Percentiles rank a stretch among this genome's conserved stretches.
Evolutionary conservation across 768 basidiomycete genomes (phyloP).

Genomic region (Boletus speciosus): DNA sequence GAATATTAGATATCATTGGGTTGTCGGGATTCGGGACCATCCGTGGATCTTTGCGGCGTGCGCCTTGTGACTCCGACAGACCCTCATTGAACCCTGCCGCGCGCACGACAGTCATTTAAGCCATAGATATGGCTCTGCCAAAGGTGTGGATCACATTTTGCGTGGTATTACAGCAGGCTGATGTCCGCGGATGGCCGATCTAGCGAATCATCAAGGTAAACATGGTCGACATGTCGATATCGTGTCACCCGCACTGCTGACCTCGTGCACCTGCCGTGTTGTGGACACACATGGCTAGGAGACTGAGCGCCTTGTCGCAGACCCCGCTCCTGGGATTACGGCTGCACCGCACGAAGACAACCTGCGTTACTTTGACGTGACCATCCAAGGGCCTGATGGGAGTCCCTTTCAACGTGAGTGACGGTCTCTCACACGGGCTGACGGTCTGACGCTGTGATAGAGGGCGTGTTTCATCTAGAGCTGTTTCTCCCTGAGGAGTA

Average conservation of each 20-base stretch:
- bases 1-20: slow-evolving; percentile 6
- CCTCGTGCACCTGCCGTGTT: slow-evolving; percentile 12
- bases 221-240: slow-evolving; percentile 9
- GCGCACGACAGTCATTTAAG: slow-evolving; percentile 14
- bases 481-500: slow-evolving; percentile 98
- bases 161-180: background rate
- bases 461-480: slow-evolving; percentile 93
- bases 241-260: slow-evolving; percentile 21
- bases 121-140: slow-evolving; percentile 33
- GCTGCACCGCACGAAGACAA: slow-evolving; percentile 96
- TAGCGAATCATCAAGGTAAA: slow-evolving; percentile 54
- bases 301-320: slow-evolving; percentile 93
- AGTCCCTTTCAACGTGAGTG: slow-evolving; percentile 85
- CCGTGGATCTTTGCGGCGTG: slow-evolving; percentile 3
- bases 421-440: background rate
- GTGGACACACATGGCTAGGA: slow-evolving; percentile 53
- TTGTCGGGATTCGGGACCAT: slow-evolving; percentile 15
- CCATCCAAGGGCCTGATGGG: slow-evolving; percentile 90
- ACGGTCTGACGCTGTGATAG: slow-evolving; percentile 39
- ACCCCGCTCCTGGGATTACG: slow-evolving; percentile 97
- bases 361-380: slow-evolving; percentile 96
- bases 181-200: slow-evolving; percentile 12
- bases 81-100: slow-evolving; percentile 11
- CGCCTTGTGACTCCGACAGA: slow-evolving; percentile 7
- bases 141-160: slow-evolving; percentile 26